Evolutionary conservation across 2,329 filamentous ascomycete genomes (phyloP), one percentile per base, ranked within the genome.

Genomic region (Colletotrichum liaoningense): DNA sequence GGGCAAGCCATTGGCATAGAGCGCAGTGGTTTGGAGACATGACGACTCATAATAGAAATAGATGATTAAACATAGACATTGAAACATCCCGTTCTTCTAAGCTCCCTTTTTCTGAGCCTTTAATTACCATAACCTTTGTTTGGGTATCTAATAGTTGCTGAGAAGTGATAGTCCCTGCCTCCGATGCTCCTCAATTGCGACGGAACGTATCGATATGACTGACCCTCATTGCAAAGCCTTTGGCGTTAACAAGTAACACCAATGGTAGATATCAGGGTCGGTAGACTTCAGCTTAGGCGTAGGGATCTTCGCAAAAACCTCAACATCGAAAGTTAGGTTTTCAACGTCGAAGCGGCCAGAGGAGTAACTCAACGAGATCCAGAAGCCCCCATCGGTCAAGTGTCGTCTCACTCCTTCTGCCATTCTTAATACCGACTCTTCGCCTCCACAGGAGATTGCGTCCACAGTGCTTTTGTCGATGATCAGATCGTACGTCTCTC

Each of bases 401-500:
- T 78, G 81, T 12, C 73, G 69, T 22, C 77, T 77, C 12, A 88
- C 80, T 1, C 81, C 77, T 11, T 76, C 54, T 5, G 80, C 80
- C 85, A 88, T 87, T 1, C 78, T 75, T 30, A 79, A 73, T 2
- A 88, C 59, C 2, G 81, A 77, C 7, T 78, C 80, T 4, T 80
- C 79, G 6, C 84, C 86, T 16, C 81, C 86, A 56, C 87, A 88
- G 0, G 86, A 83, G 5, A 88, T 79, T 2, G 86, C 86, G 57
- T 88, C 87, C 4, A 78, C 84, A 0, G 87, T 87, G 77, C 86
- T 84, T 76, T 88, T 88, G 76, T 89, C 87, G 16, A 88, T 71
- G 4, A 87, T 80, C 5, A 88, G 77, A 63, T 86, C 80, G 56
- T 83, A 88, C 16, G 75, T 75, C 22, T 69, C 65, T 52, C 78